Evolutionary conservation across 2,329 filamentous ascomycete species (phyloP).

Genomic region (Leptographium galeiforme): DNA sequence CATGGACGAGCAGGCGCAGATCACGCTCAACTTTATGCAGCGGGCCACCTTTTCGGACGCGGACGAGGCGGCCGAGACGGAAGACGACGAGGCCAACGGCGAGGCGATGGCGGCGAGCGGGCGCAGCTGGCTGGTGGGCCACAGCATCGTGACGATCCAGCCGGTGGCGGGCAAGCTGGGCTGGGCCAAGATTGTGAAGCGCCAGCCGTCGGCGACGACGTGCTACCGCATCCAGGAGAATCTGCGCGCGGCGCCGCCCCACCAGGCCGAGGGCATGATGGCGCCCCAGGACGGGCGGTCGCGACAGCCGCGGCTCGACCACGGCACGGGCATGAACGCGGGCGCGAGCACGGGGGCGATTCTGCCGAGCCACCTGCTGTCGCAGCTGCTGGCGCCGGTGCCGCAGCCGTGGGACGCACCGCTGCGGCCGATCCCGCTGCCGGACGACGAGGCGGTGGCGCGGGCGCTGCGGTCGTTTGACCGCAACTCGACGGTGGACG

Average conservation of each 20-base stretch:
- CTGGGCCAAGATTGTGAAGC: slow-evolving; percentile 57
- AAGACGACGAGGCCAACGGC: slow-evolving; percentile 34
- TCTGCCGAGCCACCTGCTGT: slow-evolving; percentile 59
- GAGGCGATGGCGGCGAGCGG: slow-evolving; percentile 31
- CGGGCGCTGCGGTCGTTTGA: slow-evolving; percentile 75
- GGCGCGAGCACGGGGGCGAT: slow-evolving; percentile 39
- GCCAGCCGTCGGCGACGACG: slow-evolving; percentile 56
- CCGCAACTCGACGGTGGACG: slow-evolving; percentile 77
- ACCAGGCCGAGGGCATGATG: slow-evolving; percentile 23
- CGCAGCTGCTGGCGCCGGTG: slow-evolving; percentile 53
- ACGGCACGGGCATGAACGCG: slow-evolving; percentile 39
- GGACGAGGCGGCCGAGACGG: slow-evolving; percentile 42
- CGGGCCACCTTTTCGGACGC: slow-evolving; percentile 74
- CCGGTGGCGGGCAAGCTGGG: slow-evolving; percentile 49
- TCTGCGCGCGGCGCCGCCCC: slow-evolving; percentile 43
- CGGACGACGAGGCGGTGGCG: slow-evolving; percentile 52
- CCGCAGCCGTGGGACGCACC: slow-evolving; percentile 42
- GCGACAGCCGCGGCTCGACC: slow-evolving; percentile 17
- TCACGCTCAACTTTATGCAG: slow-evolving; percentile 92
- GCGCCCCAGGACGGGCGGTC: slow-evolving; percentile 4
- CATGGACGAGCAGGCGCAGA: slow-evolving; percentile 83
- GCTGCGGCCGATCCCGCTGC: slow-evolving; percentile 61
- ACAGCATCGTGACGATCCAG: slow-evolving; percentile 61
- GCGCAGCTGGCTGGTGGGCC: slow-evolving; percentile 59
- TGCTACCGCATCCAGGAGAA: slow-evolving; percentile 46